Conservation (phyloP, 371 early-diverging fungal genomes). For the Sanchytrium tribonematis region DNA sequence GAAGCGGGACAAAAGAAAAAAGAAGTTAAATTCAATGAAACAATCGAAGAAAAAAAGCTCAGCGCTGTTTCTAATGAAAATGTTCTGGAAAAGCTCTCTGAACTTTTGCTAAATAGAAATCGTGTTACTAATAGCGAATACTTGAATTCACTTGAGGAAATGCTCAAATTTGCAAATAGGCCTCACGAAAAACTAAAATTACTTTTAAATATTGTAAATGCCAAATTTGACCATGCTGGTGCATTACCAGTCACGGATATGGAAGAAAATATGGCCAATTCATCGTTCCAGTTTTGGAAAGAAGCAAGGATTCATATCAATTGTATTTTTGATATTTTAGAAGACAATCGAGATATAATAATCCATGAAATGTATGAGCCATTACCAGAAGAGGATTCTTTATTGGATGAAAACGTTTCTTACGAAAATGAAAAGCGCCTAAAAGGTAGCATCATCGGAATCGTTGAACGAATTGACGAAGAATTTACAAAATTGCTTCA, state of each 20-base stretch:
- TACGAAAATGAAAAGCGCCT: slow-evolving; percentile 5
- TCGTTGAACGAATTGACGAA: slow-evolving; percentile 77
- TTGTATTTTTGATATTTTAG: background rate
- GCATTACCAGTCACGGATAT: background rate
- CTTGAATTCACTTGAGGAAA: background rate
- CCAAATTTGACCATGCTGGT: background rate
- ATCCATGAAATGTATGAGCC: background rate
- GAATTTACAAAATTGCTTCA: slow-evolving; percentile 82
- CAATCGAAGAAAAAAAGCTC: background rate
- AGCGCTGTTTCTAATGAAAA: background rate
- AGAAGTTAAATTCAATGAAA: background rate
- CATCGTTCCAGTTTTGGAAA: background rate
- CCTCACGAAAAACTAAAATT: background rate
- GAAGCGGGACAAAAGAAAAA: background rate
- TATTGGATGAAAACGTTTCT: background rate
- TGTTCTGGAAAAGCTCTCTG: background rate
- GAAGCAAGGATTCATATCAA: background rate
- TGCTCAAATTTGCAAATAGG: background rate
- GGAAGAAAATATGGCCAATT: background rate
- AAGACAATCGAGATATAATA: background rate
- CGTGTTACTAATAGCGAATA: background rate
- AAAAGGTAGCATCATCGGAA: slow-evolving; percentile 59
- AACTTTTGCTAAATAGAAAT: background rate
- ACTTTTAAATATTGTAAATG: background rate
- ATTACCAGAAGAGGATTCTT: background rate